Evolutionary conservation across 1,284 basidiomycete genomes (phyloP).

Genomic region (Trametes hirsuta): DNA sequence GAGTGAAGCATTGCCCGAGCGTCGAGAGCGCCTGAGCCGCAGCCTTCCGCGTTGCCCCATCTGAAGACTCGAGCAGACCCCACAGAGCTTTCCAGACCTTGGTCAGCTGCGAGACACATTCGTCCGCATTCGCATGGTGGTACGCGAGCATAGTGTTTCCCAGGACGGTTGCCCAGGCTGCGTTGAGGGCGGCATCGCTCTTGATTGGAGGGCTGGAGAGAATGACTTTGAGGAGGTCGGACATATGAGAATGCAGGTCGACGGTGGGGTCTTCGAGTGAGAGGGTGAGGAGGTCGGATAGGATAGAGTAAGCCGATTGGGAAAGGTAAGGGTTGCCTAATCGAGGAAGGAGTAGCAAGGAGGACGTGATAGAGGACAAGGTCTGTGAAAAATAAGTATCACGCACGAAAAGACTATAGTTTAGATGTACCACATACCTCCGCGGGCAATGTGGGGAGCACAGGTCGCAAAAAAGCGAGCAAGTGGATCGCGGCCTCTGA

Average conservation of each 20-base stretch:
- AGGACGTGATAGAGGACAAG: conserved; percentile 67
- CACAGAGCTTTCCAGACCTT: conserved; percentile 81
- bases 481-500: conserved; percentile 83
- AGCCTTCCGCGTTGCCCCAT: conserved; percentile 59
- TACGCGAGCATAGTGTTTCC: conserved; percentile 72
- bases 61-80: conserved; percentile 70
- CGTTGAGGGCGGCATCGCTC: conserved; percentile 59
- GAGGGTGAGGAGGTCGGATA: conserved; percentile 73
- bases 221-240: conserved; percentile 74
- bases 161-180: conserved; percentile 77
- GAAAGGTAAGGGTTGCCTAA: conserved; percentile 86
- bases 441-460: conserved; percentile 66
- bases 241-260: conserved; percentile 57
- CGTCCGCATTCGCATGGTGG: conserved; percentile 48
- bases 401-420: conserved; percentile 9
- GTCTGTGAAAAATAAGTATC: conserved; percentile 48
- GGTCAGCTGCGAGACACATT: conserved; percentile 55
- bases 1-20: conserved; percentile 72
- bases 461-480: conserved; percentile 72
- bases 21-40: conserved; percentile 66
- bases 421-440: conserved; percentile 48
- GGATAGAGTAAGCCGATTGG: conserved; percentile 78
- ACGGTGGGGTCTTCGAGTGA: conserved; percentile 52
- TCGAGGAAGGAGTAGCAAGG: conserved; percentile 79
- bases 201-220: conserved; percentile 75